Conservation (phyloP, 257 asterid species). For the Nicotiana otophora region DNA sequence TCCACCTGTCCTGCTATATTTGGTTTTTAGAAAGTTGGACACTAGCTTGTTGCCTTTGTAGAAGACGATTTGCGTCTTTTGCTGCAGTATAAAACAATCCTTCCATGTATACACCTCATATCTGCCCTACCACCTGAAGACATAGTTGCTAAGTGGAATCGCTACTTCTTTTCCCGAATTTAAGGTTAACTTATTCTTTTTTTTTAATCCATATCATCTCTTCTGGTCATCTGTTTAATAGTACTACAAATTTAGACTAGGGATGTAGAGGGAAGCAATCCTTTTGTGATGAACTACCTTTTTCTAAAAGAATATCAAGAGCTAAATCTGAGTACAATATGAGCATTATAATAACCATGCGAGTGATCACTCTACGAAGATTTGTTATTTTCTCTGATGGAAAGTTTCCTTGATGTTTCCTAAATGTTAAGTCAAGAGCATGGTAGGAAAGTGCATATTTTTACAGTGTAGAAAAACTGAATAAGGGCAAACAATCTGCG, state of each 20-base stretch:
- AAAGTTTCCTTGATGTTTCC: neutral
- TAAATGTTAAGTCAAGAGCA: neutral
- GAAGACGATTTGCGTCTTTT: neutral
- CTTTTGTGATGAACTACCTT: neutral
- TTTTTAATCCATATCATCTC: neutral
- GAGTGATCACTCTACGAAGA: neutral
- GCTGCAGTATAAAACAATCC: neutral
- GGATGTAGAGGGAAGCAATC: neutral
- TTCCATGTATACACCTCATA: neutral
- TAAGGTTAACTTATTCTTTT: neutral
- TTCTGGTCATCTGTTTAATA: neutral
- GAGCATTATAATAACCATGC: neutral
- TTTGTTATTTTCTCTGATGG: neutral
- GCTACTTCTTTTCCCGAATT: neutral
- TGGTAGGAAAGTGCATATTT: neutral
- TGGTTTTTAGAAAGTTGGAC: neutral
- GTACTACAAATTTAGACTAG: neutral
- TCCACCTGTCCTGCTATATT: neutral
- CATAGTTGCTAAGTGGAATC: neutral
- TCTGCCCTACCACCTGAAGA: neutral
- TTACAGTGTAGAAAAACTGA: neutral
- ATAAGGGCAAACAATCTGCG: neutral
- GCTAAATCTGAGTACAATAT: neutral
- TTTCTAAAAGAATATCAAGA: neutral
- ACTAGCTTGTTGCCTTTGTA: slow-evolving; percentile 2